A percentile compares a stretch with the other conserved stretches of the same genome.
These are phyloP conservation scores for Puccinia hordei DNA, from an alignment of 1,284 basidiomycete species.

Conservation along the genomic window DNA sequence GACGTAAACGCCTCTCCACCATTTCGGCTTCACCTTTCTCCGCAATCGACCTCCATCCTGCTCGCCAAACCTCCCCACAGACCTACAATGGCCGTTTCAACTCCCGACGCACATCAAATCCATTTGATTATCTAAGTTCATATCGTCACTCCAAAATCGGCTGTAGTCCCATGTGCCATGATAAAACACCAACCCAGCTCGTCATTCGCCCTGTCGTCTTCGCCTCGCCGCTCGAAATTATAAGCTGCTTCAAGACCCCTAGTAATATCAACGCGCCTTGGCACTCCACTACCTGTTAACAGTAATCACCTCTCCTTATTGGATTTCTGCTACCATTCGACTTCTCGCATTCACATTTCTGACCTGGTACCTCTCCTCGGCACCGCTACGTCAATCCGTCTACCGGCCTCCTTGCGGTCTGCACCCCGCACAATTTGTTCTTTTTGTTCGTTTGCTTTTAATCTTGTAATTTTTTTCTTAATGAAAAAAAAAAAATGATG, in stretches of 20 bases:
- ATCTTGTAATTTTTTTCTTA: not conserved
- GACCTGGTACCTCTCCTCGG: not conserved
- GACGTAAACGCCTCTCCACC: not conserved
- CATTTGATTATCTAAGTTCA: not conserved
- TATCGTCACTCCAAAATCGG: not conserved
- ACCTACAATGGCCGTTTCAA: not conserved
- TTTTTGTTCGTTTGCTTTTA: not conserved
- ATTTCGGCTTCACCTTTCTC: not conserved
- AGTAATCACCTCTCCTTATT: not conserved
- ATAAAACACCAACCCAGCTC: constrained; percentile 5
- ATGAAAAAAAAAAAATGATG: no score
- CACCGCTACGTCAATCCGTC: no score
- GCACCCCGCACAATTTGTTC: not conserved
- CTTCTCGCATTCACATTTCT: not conserved
- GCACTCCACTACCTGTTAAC: not conserved
- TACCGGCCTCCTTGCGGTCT: not conserved
- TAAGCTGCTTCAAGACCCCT: not conserved
- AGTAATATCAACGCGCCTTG: not conserved
- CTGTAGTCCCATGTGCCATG: not conserved
- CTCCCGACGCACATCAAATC: not conserved
- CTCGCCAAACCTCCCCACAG: not conserved
- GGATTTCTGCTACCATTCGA: not conserved
- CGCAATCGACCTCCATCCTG: not conserved
- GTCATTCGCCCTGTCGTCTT: not conserved
- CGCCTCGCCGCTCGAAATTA: not conserved